Base-by-base conservation (phyloP, 257 asterid genomes). In the Solanum gandarillasii region DNA sequence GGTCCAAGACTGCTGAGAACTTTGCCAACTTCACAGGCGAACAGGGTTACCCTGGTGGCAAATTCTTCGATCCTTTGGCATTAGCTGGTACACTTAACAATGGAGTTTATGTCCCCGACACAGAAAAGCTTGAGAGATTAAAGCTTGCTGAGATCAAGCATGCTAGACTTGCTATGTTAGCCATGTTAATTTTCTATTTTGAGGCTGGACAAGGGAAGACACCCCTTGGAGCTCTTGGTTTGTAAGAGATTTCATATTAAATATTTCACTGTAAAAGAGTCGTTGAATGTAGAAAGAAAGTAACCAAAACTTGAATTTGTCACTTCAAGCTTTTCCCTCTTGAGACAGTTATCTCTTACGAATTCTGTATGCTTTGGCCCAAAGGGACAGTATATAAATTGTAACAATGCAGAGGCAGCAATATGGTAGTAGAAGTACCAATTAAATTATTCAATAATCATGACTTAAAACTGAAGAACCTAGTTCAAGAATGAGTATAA, bases 191-290 rank as follows among this genome's bases (percentile, higher is more conserved):
- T 74, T 95, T 97, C 94, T 97, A 95, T 87, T 93, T 97, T 55
- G 99, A 97, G 88, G 99, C 99, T 6, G 99, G 99, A 21, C 99
- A 97, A 83, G 99, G 99, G 89, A 97, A 95, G 89, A 95, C 99
- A n/a, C 99, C 99, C 83, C 98, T 95, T 67, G 98, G 99, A n/a
- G 99, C 99, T 79, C 98, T 97, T 83, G 99, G 99, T 55, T 92
- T 95, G 94, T 95, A 93, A 88, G 79, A 46, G 55, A 52, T 14
- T 20, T 73, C 84, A 84, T 68, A 72, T 79, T 84, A 68, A 43
- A 46, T 2, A 48, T 29, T 81, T 81, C 21, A 11, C 20, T 18
- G 91, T 88, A 88, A 90, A 91, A 88, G 87, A 88, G 84, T 72
- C 29, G 75, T 70, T 88, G 83, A 58, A 84, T 65, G 89, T 91